phyloP scores from a whole-genome alignment of 129 eudicot genomes.

The Mikania micrantha region DNA sequence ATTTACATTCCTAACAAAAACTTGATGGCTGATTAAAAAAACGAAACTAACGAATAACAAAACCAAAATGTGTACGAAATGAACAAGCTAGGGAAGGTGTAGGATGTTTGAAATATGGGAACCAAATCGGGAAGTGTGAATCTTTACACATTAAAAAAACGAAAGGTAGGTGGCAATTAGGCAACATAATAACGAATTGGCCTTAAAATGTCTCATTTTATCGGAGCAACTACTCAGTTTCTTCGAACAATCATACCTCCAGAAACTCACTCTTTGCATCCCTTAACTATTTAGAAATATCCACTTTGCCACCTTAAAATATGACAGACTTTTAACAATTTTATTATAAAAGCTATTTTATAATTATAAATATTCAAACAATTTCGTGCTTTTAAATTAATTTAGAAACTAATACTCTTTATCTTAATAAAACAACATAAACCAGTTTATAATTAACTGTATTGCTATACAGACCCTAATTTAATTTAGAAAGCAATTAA shows the following conservation, averaged over 20 bases:
- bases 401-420: too few relatives aligned
- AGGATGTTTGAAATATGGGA: constrained; percentile 26
- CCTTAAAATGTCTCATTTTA: constrained; percentile 9
- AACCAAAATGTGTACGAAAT: constrained; percentile 10
- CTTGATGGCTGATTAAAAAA: too few relatives aligned
- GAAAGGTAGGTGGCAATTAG: constrained; percentile 6
- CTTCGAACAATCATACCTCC: constrained; percentile 14
- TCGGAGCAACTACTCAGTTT: constrained; percentile 12
- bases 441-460: too few relatives aligned
- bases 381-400: too few relatives aligned
- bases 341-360: too few relatives aligned
- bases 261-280: neutral
- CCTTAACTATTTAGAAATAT: neutral
- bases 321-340: neutral
- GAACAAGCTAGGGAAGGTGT: constrained; percentile 18
- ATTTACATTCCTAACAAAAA: too few relatives aligned
- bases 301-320: constrained; percentile 9
- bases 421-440: too few relatives aligned
- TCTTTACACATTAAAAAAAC: constrained; percentile 10
- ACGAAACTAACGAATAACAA: too few relatives aligned
- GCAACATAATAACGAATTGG: constrained; percentile 19
- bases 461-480: neutral
- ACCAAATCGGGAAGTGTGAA: constrained; percentile 24
- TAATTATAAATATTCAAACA: too few relatives aligned
- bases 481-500: neutral